Percentiles rank a stretch among this genome's conserved stretches.
Conservation (phyloP, 1,139 yeast species). For the Hyphopichia pseudoburtonii region DNA sequence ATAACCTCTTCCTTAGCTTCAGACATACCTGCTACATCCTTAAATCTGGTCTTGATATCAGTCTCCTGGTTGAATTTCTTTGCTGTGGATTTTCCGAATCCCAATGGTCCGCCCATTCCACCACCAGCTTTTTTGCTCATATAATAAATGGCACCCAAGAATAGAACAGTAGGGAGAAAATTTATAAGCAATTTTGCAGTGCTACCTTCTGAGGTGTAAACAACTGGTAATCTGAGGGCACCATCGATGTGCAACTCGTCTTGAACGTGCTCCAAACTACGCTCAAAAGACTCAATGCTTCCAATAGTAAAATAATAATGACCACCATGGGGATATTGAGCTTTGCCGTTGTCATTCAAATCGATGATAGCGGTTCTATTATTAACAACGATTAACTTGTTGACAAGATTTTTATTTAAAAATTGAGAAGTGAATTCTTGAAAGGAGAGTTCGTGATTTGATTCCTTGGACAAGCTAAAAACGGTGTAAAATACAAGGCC, state of each 20-base stretch:
- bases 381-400: constrained; percentile 38
- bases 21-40: constrained; percentile 82
- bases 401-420: constrained; percentile 39
- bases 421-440: constrained; percentile 45
- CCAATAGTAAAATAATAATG: constrained; percentile 61
- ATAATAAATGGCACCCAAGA: constrained; percentile 73
- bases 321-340: constrained; percentile 22
- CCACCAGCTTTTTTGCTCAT: constrained; percentile 55
- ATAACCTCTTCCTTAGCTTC: constrained; percentile 82
- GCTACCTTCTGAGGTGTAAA: constrained; percentile 60
- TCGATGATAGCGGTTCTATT: constrained; percentile 40
- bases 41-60: constrained; percentile 68
- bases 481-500: constrained; percentile 26
- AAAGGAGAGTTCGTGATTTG: constrained; percentile 39
- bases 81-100: constrained; percentile 68
- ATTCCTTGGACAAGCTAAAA: constrained; percentile 16
- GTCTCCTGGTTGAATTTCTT: constrained; percentile 70
- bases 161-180: constrained; percentile 65
- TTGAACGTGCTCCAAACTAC: constrained; percentile 60
- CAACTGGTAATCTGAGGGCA: constrained; percentile 62
- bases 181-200: constrained; percentile 57
- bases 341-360: constrained; percentile 37
- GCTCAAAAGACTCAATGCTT: constrained; percentile 71
- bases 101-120: constrained; percentile 62
- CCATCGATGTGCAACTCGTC: constrained; percentile 60